A percentile compares a stretch with the other conserved stretches of the same genome.
phyloP scores from a whole-genome alignment of 805 yeast species.

The Suhomyces pyralidae region DNA sequence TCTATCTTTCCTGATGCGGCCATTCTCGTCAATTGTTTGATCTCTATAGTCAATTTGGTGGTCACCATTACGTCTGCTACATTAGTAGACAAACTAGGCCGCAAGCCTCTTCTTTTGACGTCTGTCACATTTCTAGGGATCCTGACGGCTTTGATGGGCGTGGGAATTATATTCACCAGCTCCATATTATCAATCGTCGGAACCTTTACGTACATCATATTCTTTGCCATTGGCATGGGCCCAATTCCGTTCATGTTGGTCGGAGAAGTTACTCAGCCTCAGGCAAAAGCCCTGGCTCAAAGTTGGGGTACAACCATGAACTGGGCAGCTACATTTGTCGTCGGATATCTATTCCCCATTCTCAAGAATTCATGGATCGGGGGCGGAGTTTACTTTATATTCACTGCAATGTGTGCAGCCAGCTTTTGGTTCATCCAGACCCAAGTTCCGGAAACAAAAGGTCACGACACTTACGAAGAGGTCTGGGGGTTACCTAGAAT shows the following conservation, averaged over 20 bases:
- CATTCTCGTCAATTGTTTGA: conserved; percentile 66
- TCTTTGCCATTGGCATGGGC: conserved; percentile 90
- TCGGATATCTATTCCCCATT: conserved; percentile 80
- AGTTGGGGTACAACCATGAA: conserved; percentile 88
- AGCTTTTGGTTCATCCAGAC: conserved; percentile 47
- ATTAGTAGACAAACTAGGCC: conserved; percentile 70
- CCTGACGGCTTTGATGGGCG: conserved; percentile 59
- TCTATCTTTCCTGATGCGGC: conserved; percentile 70
- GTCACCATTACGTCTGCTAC: conserved; percentile 75
- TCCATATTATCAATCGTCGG: conserved; percentile 56
- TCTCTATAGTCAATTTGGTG: conserved; percentile 70
- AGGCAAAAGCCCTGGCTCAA: conserved; percentile 83
- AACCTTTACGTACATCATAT: conserved; percentile 69
- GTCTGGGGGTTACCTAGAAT: conserved; percentile 51
- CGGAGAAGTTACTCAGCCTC: conserved; percentile 81
- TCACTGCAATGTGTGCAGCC: conserved; percentile 54
- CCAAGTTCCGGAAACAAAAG: conserved; percentile 75
- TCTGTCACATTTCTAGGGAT: conserved; percentile 71
- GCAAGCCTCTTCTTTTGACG: conserved; percentile 64
- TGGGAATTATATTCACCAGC: conserved; percentile 54
- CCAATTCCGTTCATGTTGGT: conserved; percentile 92
- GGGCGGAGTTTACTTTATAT: conserved; percentile 72
- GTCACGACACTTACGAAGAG: conserved; percentile 55
- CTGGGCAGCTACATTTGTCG: conserved; percentile 84
- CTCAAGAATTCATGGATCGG: conserved; percentile 59